Percentiles rank a stretch among this genome's conserved stretches.
phyloP scores from a whole-genome alignment of 1,284 basidiomycete genomes.

The Ceratobasidium sp. region DNA sequence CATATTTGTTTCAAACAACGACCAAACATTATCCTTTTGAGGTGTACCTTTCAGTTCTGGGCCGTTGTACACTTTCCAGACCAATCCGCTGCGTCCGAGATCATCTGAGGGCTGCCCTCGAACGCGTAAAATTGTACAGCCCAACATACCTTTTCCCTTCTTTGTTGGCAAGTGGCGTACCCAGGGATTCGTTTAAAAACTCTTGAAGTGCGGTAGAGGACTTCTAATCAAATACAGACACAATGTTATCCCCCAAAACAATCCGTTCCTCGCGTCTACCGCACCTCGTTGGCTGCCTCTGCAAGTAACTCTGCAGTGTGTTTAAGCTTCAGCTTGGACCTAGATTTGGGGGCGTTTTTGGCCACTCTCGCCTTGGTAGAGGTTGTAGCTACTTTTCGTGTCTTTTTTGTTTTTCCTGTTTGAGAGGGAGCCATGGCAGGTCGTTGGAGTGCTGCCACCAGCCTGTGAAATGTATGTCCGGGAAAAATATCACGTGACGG shows the following conservation, averaged over 20 bases:
- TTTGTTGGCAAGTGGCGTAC: neutral
- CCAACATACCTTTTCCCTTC: neutral
- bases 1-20: slow-evolving; percentile 39
- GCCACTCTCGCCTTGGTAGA: neutral
- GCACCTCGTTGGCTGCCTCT: slow-evolving; percentile 27
- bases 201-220: neutral
- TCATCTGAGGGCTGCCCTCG: neutral
- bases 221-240: neutral
- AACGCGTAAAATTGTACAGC: neutral
- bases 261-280: neutral
- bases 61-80: slow-evolving; percentile 29
- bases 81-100: neutral
- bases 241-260: neutral
- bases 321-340: neutral
- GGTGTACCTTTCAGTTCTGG: slow-evolving; percentile 8
- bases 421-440: slow-evolving; percentile 8
- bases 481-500: neutral
- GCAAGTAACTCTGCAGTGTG: neutral
- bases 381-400: neutral
- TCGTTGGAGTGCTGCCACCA: neutral
- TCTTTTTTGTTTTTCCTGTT: neutral
- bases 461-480: neutral
- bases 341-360: neutral
- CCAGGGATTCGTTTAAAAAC: neutral
- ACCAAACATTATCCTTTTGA: slow-evolving; percentile 32